Conservation (phyloP, 768 basidiomycete species). For the Calvatia gigantea region DNA sequence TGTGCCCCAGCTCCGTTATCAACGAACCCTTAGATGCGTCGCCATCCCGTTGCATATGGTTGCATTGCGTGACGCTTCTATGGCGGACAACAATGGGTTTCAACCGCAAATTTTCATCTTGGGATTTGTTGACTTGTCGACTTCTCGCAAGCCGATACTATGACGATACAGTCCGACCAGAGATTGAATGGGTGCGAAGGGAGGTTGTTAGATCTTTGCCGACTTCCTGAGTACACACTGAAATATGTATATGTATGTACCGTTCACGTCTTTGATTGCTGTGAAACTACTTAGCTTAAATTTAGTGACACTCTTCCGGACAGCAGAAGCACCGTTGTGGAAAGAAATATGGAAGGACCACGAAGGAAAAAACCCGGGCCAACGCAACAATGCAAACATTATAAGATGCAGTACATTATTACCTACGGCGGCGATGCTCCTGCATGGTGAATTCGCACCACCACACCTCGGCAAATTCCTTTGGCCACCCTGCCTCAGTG, state of each 20-base stretch:
- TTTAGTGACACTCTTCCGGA: no score
- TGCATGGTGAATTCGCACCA: background rate
- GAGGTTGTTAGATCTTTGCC: background rate
- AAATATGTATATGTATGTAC: no score
- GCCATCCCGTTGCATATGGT: background rate
- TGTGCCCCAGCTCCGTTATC: slow-evolving; percentile 1
- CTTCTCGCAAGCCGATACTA: background rate
- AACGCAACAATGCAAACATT: no score
- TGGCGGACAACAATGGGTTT: slow-evolving; percentile 5
- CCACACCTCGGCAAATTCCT: background rate
- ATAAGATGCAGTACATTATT: no score
- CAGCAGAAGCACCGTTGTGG: no score
- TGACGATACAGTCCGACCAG: background rate
- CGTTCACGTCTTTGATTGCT: no score
- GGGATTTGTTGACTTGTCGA: slow-evolving; percentile 4
- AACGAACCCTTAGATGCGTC: background rate
- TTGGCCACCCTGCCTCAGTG: no score
- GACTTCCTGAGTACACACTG: background rate
- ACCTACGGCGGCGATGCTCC: no score
- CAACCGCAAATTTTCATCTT: background rate
- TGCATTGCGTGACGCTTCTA: background rate
- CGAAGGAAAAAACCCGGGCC: no score
- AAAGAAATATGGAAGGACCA: no score
- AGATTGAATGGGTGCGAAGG: background rate
- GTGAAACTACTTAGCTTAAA: no score